phyloP scores from a whole-genome alignment of 495 filamentous ascomycete species.

The Neurospora terricola region DNA sequence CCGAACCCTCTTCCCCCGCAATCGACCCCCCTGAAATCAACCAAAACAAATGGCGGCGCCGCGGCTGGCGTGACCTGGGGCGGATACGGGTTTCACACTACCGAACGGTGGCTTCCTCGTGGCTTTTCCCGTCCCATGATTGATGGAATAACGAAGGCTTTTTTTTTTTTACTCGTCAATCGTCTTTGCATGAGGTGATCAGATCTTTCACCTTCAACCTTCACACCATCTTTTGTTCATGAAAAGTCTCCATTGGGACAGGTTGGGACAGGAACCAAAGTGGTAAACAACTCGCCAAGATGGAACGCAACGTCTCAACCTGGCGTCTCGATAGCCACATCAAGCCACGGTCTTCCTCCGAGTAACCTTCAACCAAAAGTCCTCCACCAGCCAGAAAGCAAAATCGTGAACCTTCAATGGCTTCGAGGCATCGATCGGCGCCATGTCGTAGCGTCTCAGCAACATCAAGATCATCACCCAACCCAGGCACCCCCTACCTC shows the following conservation, averaged over 20 bases:
- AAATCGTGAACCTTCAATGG: slow-evolving; percentile 19
- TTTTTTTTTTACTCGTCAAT: neutral
- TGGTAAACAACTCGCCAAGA: neutral
- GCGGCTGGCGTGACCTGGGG: no score
- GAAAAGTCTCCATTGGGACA: no score
- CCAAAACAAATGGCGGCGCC: no score
- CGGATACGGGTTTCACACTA: no score
- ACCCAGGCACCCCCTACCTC: neutral
- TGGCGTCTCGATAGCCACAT: neutral
- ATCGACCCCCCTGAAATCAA: no score
- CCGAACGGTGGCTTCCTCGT: neutral
- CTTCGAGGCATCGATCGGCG: slow-evolving; percentile 30
- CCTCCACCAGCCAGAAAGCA: slow-evolving; percentile 4
- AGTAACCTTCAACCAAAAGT: slow-evolving; percentile 7
- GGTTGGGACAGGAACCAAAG: neutral
- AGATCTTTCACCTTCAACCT: no score
- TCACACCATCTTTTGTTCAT: neutral
- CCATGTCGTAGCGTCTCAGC: slow-evolving; percentile 33
- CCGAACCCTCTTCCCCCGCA: no score
- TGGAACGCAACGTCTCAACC: neutral
- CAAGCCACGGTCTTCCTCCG: neutral
- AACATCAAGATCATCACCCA: neutral
- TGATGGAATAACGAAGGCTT: neutral
- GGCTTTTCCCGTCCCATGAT: neutral
- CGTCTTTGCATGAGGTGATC: neutral